A percentile compares a stretch with the other conserved stretches of the same genome.
Evolutionary conservation across 2,329 filamentous ascomycete species (phyloP).

Genomic region (Venturia nashicola): DNA sequence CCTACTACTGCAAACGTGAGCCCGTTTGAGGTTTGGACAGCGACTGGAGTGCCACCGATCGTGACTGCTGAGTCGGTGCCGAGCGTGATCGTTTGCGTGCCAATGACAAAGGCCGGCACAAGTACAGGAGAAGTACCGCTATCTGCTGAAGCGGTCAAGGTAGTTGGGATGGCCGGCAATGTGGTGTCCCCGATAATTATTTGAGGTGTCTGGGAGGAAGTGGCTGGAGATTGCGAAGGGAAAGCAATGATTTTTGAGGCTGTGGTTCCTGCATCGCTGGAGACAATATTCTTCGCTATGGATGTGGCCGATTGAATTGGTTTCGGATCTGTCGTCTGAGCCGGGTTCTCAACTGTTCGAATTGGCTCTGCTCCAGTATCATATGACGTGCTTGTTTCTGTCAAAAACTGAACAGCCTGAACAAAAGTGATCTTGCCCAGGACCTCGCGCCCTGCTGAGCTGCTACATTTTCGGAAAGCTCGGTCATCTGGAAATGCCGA

Average conservation of each 20-base stretch:
- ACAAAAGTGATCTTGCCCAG: background rate
- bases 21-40: background rate
- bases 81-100: background rate
- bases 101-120: background rate
- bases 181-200: background rate
- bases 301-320: background rate
- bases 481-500: background rate
- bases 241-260: background rate
- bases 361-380: background rate
- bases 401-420: slow-evolving; percentile 7
- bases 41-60: background rate
- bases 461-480: background rate
- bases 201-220: background rate
- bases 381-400: background rate
- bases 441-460: background rate
- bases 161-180: background rate
- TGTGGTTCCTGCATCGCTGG: background rate
- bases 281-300: background rate
- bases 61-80: background rate
- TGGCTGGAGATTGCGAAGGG: background rate
- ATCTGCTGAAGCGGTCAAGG: background rate
- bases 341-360: background rate
- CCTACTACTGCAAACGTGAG: background rate
- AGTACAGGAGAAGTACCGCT: background rate
- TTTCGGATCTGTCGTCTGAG: background rate